A percentile compares a stretch with the other conserved stretches of the same genome.
phyloP scores from a whole-genome alignment of 2,329 filamentous ascomycete species.

The Sporothrix protearum region DNA sequence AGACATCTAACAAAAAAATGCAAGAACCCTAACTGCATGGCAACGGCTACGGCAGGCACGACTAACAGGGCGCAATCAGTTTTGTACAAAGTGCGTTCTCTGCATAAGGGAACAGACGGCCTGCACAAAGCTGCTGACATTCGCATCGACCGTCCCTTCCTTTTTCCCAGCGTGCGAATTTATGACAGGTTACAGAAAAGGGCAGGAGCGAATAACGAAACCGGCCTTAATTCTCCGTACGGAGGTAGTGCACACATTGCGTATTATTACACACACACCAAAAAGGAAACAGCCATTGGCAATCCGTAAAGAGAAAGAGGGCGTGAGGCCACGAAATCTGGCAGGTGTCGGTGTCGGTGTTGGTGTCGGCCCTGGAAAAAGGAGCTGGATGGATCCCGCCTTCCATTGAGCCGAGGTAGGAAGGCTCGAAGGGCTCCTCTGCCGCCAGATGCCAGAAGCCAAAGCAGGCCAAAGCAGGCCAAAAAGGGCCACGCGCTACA shows the following conservation, averaged over 20 bases:
- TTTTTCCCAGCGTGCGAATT: neutral
- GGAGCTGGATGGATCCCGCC: slow-evolving; percentile 10
- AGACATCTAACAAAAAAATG: slow-evolving; percentile 3
- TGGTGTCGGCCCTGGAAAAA: neutral
- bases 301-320: neutral
- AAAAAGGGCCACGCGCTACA: neutral
- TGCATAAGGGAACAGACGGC: too few species aligned
- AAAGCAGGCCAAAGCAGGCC: too few species aligned
- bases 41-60: neutral
- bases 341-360: neutral
- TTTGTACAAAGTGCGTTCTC: neutral
- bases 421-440: slow-evolving; percentile 9
- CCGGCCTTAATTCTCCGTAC: neutral
- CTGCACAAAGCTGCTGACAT: slow-evolving; percentile 6
- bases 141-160: slow-evolving; percentile 15
- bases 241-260: neutral
- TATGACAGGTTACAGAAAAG: neutral
- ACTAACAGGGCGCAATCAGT: neutral
- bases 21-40: neutral
- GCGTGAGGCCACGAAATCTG: neutral
- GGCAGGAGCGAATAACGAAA: neutral
- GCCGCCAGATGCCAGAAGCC: neutral
- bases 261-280: neutral
- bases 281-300: slow-evolving; percentile 5
- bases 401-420: slow-evolving; percentile 26